Evolutionary conservation across 2,329 filamentous ascomycete species (phyloP), one percentile per base, ranked within the genome.

Genomic region (Ceratocystis variospora): DNA sequence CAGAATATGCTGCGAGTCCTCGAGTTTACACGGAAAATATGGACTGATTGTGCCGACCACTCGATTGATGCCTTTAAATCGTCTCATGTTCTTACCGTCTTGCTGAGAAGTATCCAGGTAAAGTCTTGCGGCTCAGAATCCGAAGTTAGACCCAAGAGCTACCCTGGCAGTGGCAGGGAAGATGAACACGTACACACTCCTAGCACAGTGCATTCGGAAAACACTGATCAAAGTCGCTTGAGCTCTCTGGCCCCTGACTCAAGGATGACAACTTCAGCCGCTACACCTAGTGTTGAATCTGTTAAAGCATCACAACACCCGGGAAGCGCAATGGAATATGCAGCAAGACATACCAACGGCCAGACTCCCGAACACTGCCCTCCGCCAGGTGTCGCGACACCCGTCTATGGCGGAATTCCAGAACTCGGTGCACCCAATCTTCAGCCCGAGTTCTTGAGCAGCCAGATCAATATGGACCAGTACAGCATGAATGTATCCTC

Each of bases 51-150:
- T 10, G 83, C 86, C 2, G 87, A 94, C 65, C 80, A 85, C 28
- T 94, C 88, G 0, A 87, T 96, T 77, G 93, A 97, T 70, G 90
- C 92, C 0, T 92, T 87, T 77, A 97, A 97, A 76, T 93, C 90
- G 1, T 85, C 85, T 50, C 85, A 84, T 53, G 82, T 93, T 28
- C 79, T 97, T n/a, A 86, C 85, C 25, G 85, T 96, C 63, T 91
- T 97, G 83, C 77, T 97, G 57, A 81, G 85, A 41, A 94, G 94
- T 74, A 80, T 96, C 19, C 45, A 62, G 53, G 62, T 53, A 19
- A 61, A 61, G 17, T 15, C 19, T 44, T 7, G 31, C 10, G 12
- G 25, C 41, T 48, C 61, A 25, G 63, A 44, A 44, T 48, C 41
- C 17, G 63, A 57, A 22, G 10, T 7, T 15, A 57, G 12, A 15